Evolutionary conservation across 495 filamentous ascomycete genomes (phyloP), one percentile per base, ranked within the genome.

Genomic region (Penicillium flavigenum): DNA sequence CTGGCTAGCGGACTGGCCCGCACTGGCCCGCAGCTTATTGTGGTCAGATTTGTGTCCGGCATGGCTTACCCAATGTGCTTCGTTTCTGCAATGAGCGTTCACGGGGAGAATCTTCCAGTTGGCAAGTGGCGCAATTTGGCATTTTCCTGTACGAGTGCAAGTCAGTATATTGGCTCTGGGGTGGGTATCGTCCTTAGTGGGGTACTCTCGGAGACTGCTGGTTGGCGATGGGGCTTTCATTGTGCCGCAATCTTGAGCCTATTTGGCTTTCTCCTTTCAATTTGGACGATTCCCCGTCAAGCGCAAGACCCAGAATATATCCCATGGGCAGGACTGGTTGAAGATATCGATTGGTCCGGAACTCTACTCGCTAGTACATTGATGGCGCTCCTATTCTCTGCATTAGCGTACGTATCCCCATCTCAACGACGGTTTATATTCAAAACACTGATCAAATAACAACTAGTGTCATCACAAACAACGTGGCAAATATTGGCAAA

Each of bases 31-130:
- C 71, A 85, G 56, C 63, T 86, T n/a, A 79, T 85, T 49, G 34
- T 76, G 12, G 83, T 83, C 57, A 80, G 83, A 20, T 73, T 70
- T 2, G 56, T 82, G 16, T 72, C 76, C 27, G 82, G 83, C 19
- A 53, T 84, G 19, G 76, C 81, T 0, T 65, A 76, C 20, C 73
- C 79, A 2, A 64, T 85, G 55, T 81, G 76, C 56, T 66, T 86
- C 5, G 79, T 82, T 3, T 69, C 76, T 10, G 73, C 79, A 3
- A 76, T 84, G 12, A 66, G 65, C 49, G 70, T 84, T 27, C 77
- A 83, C 31, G 76, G 75, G 0, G 56, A 64, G 20, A 66, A 69
- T 6, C 75, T 81, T 44, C 59, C 66, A 1, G 46, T 63, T n/a
- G 77, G 74, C 10, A 66, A 67, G 39, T 49, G 66, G 16, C 50